phyloP scores from a whole-genome alignment of 2,329 filamentous ascomycete species.

The Daldinia sp. region DNA sequence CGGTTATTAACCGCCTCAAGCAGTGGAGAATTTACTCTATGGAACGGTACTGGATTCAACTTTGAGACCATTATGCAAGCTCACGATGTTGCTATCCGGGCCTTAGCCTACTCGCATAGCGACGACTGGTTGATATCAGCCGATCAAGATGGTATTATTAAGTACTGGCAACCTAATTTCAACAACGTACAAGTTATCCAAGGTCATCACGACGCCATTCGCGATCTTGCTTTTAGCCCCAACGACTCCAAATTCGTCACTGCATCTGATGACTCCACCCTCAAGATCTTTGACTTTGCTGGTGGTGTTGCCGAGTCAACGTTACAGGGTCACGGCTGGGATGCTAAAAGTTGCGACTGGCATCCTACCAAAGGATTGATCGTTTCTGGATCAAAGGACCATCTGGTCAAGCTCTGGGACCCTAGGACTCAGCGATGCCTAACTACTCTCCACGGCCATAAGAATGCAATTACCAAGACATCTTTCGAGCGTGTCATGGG shows the following conservation, averaged over 20 bases:
- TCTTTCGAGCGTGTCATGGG: conserved; percentile 87
- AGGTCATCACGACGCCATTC: conserved; percentile 87
- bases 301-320: conserved; percentile 83
- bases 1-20: conserved; percentile 91
- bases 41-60: conserved; percentile 99
- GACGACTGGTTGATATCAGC: conserved; percentile 97
- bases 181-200: conserved; percentile 97
- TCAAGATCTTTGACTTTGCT: conserved; percentile 97
- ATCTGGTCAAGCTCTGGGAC: conserved; percentile 97
- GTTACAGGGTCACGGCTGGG: conserved; percentile 95
- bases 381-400: conserved; percentile 96
- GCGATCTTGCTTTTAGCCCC: conserved; percentile 91
- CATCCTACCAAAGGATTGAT: conserved; percentile 93
- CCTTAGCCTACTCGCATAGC: conserved; percentile 88
- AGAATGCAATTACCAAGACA: conserved; percentile 95
- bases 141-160: conserved; percentile 93
- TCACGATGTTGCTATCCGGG: conserved; percentile 86
- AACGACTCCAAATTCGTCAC: conserved; percentile 97
- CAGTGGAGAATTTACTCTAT: conserved; percentile 96
- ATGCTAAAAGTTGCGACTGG: conserved; percentile 97
- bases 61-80: conserved; percentile 99
- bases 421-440: conserved; percentile 89
- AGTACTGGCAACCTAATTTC: conserved; percentile 99
- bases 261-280: conserved; percentile 88
- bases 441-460: conserved; percentile 94